These are phyloP conservation scores for Nepenthes mirabilis DNA, from an alignment of 148 eudicot species.

Conservation along the genomic window DNA sequence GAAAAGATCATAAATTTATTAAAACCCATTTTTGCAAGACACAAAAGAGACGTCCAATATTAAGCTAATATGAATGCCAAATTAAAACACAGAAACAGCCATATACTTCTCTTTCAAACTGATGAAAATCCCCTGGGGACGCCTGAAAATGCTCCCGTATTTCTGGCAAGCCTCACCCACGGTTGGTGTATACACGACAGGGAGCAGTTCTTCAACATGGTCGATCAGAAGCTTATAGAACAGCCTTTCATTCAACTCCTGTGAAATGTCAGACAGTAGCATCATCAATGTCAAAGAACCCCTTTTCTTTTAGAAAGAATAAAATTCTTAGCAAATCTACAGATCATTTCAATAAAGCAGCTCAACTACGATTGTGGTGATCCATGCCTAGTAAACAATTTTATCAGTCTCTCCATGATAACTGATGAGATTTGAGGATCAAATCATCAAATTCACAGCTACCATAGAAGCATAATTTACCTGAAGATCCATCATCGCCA, in stretches of 20 bases:
- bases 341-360: too few species aligned
- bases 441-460: background rate
- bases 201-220: constrained; percentile 87
- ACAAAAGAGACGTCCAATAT: too few species aligned
- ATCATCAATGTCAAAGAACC: too few species aligned
- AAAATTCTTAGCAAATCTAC: too few species aligned
- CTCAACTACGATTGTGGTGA: too few species aligned
- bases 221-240: constrained; percentile 91
- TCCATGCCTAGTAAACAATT: background rate
- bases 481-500: constrained; percentile 95
- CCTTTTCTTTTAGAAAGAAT: too few species aligned
- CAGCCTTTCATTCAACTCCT: constrained; percentile 85
- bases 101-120: constrained; percentile 84
- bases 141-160: constrained; percentile 17
- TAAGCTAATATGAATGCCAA: too few species aligned
- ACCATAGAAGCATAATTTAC: constrained; percentile 14
- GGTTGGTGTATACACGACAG: constrained; percentile 79
- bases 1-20: constrained; percentile 10
- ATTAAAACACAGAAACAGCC: background rate
- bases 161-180: constrained; percentile 98
- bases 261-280: constrained; percentile 3
- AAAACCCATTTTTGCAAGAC: background rate
- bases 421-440: too few species aligned
- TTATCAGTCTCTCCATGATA: background rate
- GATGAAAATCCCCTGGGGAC: constrained; percentile 89